phyloP scores from a whole-genome alignment of 1,284 basidiomycete species.

The Ceratobasidium sp. region DNA sequence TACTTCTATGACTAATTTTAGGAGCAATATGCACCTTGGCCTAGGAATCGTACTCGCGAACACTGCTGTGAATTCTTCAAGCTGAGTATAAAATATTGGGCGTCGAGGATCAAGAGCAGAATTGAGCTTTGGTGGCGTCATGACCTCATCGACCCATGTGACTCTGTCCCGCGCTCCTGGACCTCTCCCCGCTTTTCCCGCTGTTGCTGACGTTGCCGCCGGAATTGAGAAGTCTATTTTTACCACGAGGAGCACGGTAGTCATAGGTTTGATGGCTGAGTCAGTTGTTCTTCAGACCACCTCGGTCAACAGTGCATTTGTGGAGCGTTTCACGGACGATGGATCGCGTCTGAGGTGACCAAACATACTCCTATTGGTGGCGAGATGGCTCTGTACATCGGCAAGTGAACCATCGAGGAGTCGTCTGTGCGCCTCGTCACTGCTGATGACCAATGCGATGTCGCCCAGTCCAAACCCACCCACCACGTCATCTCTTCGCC shows the following conservation, averaged over 20 bases:
- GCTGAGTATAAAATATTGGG: too few species aligned
- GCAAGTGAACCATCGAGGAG: slow-evolving; percentile 97
- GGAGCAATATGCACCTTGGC: too few species aligned
- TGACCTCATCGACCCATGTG: too few species aligned
- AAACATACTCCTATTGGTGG: slow-evolving; percentile 96
- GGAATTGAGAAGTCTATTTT: slow-evolving; percentile 28
- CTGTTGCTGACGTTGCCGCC: slow-evolving; percentile 28
- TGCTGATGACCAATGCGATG: slow-evolving; percentile 88
- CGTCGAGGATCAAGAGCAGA: too few species aligned
- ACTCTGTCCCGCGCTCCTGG: too few species aligned
- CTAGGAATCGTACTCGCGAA: too few species aligned
- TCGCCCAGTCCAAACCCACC: slow-evolving; percentile 92
- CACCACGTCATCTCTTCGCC: slow-evolving; percentile 98
- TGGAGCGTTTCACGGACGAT: slow-evolving; percentile 97
- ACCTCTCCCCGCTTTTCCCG: slow-evolving; percentile 37
- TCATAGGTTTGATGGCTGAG: neutral
- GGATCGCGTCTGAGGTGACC: slow-evolving; percentile 96
- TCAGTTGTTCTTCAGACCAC: slow-evolving; percentile 70
- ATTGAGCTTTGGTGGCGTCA: too few species aligned
- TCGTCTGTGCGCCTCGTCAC: slow-evolving; percentile 75
- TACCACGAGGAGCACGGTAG: neutral
- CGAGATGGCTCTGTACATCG: slow-evolving; percentile 96
- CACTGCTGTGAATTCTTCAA: too few species aligned
- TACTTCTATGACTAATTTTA: too few species aligned
- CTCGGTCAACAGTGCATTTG: slow-evolving; percentile 87